Conservation (phyloP, 495 filamentous ascomycete species). For the Diplogelasinospora grovesii region DNA sequence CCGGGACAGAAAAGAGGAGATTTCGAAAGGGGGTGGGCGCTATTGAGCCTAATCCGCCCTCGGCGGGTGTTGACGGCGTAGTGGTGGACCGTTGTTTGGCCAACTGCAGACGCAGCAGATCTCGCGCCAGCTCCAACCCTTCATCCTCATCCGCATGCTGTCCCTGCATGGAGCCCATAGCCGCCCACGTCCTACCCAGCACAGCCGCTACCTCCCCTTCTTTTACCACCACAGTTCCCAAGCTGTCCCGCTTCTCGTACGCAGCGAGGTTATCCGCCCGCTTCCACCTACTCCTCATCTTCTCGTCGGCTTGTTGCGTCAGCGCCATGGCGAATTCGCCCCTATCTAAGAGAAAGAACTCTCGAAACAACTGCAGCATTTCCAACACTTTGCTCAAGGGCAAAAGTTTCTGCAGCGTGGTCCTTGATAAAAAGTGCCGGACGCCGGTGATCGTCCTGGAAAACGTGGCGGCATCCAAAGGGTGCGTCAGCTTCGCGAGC, state of each 20-base stretch:
- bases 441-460: constrained; percentile 67
- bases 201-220: constrained; percentile 78
- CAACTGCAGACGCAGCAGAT: constrained; percentile 64
- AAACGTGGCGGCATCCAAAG: constrained; percentile 63
- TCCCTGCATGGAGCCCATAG: constrained; percentile 63
- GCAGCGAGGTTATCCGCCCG: constrained; percentile 46
- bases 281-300: constrained; percentile 54
- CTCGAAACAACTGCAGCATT: constrained; percentile 66
- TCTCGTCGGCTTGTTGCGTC: constrained; percentile 74
- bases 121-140: constrained; percentile 74
- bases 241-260: constrained; percentile 37
- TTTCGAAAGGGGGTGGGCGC: constrained; percentile 61
- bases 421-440: constrained; percentile 72
- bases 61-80: constrained; percentile 16
- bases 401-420: constrained; percentile 70
- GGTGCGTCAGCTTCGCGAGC: constrained; percentile 64
- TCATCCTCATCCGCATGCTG: constrained; percentile 66
- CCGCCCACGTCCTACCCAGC: constrained; percentile 67
- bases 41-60: constrained; percentile 22
- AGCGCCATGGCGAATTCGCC: constrained; percentile 88
- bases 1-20: constrained; percentile 72
- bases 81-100: constrained; percentile 34
- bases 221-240: constrained; percentile 61
- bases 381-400: constrained; percentile 70
- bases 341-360: constrained; percentile 79